Base-by-base conservation (phyloP, 2,329 filamentous ascomycete genomes). In the Neospermospora avenae region DNA sequence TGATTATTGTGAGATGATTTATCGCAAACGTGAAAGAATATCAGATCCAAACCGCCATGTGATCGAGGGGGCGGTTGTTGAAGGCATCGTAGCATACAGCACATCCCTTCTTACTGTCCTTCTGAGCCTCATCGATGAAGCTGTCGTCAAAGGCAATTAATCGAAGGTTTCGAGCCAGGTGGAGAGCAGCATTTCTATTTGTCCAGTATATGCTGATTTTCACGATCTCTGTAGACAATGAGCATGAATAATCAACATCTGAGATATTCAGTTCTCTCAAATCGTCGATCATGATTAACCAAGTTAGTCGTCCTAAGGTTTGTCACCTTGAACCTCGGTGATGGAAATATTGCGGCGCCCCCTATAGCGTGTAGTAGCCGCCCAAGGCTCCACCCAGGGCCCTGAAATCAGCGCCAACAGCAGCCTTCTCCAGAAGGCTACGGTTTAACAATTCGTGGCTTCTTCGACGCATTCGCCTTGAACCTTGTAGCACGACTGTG, bases 351-450 rank as follows among this genome's bases (percentile, higher is more conserved):
- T 39, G 18, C 53, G n/a, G n/a, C n/a, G n/a, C n/a, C n/a, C n/a
- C n/a, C n/a, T n/a, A n/a, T n/a, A n/a, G n/a, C n/a, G n/a, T n/a
- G n/a, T n/a, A n/a, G n/a, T n/a, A n/a, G n/a, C n/a, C n/a, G n/a
- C n/a, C n/a, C n/a, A n/a, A n/a, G n/a, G n/a, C n/a, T n/a, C n/a
- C n/a, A n/a, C n/a, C n/a, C n/a, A n/a, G n/a, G n/a, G n/a, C n/a
- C n/a, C n/a, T n/a, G n/a, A n/a, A n/a, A n/a, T n/a, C 18, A 39
- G 35, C 35, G 6, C 39, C 18, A 3, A 20, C n/a, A 42, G 25
- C 24, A 58, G 56, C 56, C 56, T 58, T 53, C 48, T 58, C 39
- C n/a, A 37, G 48, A 58, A 58, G 56, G 56, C 56, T 58, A 39
- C 13, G 24, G 24, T 24, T 24, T 37, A 48, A 51, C 48, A 41